phyloP scores from a whole-genome alignment of 2,329 filamentous ascomycete species.

The Graphiopsis chlorocephala region DNA sequence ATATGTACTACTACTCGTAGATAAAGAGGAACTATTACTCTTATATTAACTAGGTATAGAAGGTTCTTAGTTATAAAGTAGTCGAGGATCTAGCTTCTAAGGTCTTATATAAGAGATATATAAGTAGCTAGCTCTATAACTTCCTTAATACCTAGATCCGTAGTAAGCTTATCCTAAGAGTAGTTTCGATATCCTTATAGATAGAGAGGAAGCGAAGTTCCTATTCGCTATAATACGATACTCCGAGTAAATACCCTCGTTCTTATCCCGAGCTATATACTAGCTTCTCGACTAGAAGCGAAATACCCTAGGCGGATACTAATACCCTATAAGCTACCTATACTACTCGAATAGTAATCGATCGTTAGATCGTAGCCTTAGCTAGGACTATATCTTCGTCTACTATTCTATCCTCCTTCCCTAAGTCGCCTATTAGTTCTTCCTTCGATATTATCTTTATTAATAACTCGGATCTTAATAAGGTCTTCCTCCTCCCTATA shows the following conservation, averaged over 20 bases:
- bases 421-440: neutral
- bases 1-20: neutral
- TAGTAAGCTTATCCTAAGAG: neutral
- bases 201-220: neutral
- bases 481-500: neutral
- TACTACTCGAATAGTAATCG: neutral
- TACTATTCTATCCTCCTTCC: neutral
- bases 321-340: neutral
- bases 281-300: neutral
- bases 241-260: neutral
- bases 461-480: too few species aligned
- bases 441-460: neutral
- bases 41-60: neutral
- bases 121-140: neutral
- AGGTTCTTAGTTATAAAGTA: neutral
- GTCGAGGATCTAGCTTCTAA: neutral
- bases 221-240: neutral
- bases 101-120: neutral
- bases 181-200: neutral
- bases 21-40: neutral
- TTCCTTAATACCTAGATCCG: neutral
- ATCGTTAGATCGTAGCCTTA: neutral
- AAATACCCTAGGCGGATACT: neutral
- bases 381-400: neutral
- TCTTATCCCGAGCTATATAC: neutral